Evolutionary conservation across 1,139 yeast genomes (phyloP).

Genomic region (Geotrichum aggregatum): DNA sequence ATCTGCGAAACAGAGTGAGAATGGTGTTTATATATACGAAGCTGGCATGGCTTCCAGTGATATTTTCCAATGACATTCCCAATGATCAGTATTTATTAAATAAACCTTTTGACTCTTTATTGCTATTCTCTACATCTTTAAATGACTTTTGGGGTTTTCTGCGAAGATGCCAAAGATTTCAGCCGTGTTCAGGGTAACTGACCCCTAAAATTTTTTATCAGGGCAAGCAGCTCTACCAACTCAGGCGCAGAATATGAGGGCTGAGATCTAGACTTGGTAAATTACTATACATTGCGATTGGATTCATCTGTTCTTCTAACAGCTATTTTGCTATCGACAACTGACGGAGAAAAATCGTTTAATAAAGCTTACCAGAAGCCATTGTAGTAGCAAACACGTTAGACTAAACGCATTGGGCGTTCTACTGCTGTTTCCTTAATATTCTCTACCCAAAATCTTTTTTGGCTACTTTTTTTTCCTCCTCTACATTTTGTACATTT

Average conservation of each 20-base stretch:
- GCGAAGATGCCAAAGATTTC: too few species aligned
- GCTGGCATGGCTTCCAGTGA: neutral
- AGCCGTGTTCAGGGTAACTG: neutral
- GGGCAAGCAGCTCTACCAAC: neutral
- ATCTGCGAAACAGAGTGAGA: neutral
- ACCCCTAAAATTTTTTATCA: conserved; percentile 1
- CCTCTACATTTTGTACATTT: neutral
- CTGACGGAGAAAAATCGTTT: too few species aligned
- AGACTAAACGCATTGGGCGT: too few species aligned
- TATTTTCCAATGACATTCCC: neutral
- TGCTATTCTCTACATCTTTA: neutral
- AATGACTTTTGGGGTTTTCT: too few species aligned
- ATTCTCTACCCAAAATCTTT: neutral
- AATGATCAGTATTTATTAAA: neutral
- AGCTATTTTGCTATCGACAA: neutral
- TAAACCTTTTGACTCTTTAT: too few species aligned
- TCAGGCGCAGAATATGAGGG: too few species aligned
- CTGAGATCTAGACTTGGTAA: neutral
- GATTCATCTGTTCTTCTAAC: too few species aligned
- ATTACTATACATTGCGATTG: too few species aligned
- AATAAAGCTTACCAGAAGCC: too few species aligned
- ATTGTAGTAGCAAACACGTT: too few species aligned
- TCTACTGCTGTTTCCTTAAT: too few species aligned
- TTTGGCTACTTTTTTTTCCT: neutral
- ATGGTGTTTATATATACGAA: neutral